phyloP scores from a whole-genome alignment of 306 rosid genomes.

The Carpinus fangiana region DNA sequence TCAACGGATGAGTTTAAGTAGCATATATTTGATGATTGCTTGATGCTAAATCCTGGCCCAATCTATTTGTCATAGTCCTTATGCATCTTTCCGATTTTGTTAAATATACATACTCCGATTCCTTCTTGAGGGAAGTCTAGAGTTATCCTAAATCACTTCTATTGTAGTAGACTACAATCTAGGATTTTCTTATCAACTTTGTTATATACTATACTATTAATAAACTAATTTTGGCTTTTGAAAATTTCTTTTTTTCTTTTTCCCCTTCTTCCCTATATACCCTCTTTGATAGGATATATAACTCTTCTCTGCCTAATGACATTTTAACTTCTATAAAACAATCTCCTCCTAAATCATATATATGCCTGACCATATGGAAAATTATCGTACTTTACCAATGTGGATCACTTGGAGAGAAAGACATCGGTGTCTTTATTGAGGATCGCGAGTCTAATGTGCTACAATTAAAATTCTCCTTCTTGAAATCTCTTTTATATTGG shows the following conservation, averaged over 20 bases:
- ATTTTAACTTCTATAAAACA: background rate
- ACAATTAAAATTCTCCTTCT: too few species aligned
- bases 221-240: background rate
- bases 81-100: background rate
- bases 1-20: background rate
- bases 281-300: background rate
- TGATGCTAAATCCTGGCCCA: background rate
- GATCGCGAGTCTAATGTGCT: too few species aligned
- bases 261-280: background rate
- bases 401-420: too few species aligned
- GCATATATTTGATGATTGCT: background rate
- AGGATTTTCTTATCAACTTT: background rate
- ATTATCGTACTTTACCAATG: too few species aligned
- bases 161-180: background rate
- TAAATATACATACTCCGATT: background rate
- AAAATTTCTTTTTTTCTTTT: background rate
- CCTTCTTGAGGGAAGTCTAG: background rate
- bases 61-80: background rate
- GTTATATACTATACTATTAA: too few species aligned
- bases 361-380: background rate
- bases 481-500: too few species aligned
- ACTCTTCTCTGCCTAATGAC: background rate
- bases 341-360: background rate
- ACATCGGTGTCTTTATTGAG: too few species aligned
- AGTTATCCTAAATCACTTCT: background rate